Base-by-base conservation (phyloP, 768 basidiomycete species). In the Tulasnella sp. region DNA sequence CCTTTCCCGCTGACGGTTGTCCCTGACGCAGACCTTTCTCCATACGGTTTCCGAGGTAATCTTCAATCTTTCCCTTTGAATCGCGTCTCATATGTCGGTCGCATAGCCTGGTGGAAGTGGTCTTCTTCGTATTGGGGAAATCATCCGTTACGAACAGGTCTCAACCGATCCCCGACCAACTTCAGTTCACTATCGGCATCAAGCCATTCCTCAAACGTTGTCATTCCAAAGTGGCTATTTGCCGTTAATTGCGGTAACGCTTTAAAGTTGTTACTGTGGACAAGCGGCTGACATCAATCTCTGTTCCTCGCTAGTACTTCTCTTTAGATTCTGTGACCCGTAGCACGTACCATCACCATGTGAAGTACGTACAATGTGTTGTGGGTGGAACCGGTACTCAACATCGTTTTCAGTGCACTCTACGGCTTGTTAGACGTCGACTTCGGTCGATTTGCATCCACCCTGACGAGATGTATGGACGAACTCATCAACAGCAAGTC, bases 271-370 rank as follows among this genome's bases (percentile, higher is more conserved):
- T 19, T 19, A 21, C 19, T 3, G 7, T 7, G 7, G 19, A 9
- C 5, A n/a, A n/a, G 16, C 36, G 62, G 12, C 31, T 76, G n/a
- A 27, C 27, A 27, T 56, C 14, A 48, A 46, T 27, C 44, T 14
- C 24, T 5, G 44, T 3, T 44, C 3, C 19, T 44, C 38, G 31
- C 27, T 56, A 92, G 90, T 91, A 91, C 82, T 83, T 90, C 58
- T 87, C 91, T 0, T 91, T 91, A 8, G 88, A 90, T 34, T 88
- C 88, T 21, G 75, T 76, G 31, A 76, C 34, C 34, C 42, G 52
- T 14, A 52, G 46, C 18, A 62, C 75, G 14, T 48, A 42, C 38
- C 46, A 76, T 39, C 75, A 76, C 46, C 38, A 42, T 39, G 56
- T 76, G 7, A 76, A 76, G 75, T 76, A 62, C n/a, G 75, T 52